Conservation (phyloP, 2,329 filamentous ascomycete genomes). For the Penicillium capsulatum region DNA sequence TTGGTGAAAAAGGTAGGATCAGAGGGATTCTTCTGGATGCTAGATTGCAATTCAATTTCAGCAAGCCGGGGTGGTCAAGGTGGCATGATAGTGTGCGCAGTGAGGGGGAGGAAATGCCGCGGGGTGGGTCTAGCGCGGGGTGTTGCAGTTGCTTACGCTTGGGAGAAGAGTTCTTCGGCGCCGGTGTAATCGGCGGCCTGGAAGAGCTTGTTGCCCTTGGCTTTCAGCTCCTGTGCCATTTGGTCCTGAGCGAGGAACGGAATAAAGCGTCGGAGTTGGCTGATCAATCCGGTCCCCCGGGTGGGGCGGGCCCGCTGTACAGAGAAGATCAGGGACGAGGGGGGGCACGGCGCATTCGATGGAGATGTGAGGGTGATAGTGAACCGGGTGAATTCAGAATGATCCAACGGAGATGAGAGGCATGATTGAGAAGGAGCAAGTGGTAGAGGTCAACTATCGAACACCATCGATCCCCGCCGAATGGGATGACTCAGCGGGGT, state of each 20-base stretch:
- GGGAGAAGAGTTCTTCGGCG: conserved; percentile 46
- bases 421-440: neutral
- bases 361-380: too few relatives aligned
- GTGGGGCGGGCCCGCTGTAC: conserved; percentile 20
- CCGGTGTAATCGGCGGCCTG: conserved; percentile 44
- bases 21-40: conserved; percentile 70
- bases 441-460: conserved; percentile 20
- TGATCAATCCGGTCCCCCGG: conserved; percentile 19
- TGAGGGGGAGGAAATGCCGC: too few relatives aligned
- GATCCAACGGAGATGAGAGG: too few relatives aligned
- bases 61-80: too few relatives aligned
- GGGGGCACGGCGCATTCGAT: conserved; percentile 2
- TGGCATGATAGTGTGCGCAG: too few relatives aligned
- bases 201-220: conserved; percentile 46
- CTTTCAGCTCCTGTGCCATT: conserved; percentile 41
- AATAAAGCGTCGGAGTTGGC: too few relatives aligned
- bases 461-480: conserved; percentile 35
- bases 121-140: neutral
- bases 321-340: conserved; percentile 4
- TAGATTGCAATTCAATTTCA: conserved; percentile 31
- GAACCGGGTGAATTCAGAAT: too few relatives aligned
- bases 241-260: too few relatives aligned
- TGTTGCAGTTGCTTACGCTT: conserved; percentile 36
- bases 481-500: conserved; percentile 25
- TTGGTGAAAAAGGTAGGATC: conserved; percentile 85